phyloP scores from a whole-genome alignment of 192 early-diverging fungal species.

The Pecoramyces ruminantium region DNA sequence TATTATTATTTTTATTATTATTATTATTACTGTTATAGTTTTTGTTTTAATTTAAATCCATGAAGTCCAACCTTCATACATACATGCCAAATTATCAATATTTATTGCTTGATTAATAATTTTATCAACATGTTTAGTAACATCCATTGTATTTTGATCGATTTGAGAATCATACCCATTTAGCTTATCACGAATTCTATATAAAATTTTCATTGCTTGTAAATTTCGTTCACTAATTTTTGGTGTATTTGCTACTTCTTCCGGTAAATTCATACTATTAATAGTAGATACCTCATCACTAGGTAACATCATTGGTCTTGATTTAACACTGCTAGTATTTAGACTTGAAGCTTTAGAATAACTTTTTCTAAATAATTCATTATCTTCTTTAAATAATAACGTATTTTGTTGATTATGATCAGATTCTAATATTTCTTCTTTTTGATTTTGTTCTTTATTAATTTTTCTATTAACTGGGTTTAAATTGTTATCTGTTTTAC shows the following conservation, averaged over 20 bases:
- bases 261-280: neutral
- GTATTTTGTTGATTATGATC: too few relatives aligned
- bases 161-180: neutral
- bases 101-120: slow-evolving; percentile 49
- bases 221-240: neutral
- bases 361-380: neutral
- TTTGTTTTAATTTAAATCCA: slow-evolving; percentile 40
- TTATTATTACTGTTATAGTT: too few relatives aligned
- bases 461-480: too few relatives aligned
- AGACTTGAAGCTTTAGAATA: too few relatives aligned
- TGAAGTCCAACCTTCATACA: slow-evolving; percentile 82
- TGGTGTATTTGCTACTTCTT: neutral
- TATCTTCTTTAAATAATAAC: neutral
- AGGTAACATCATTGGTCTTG: neutral
- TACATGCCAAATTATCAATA: slow-evolving; percentile 46
- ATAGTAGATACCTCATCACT: neutral
- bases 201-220: neutral
- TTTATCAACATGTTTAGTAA: slow-evolving; percentile 16
- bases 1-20: neutral
- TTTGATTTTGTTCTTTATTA: too few relatives aligned
- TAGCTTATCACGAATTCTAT: neutral
- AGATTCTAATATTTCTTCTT: too few relatives aligned
- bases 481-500: neutral
- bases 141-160: neutral
- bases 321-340: too few relatives aligned